Base-by-base conservation (phyloP, 495 filamentous ascomycete genomes). In the Penicillium crystallinum region DNA sequence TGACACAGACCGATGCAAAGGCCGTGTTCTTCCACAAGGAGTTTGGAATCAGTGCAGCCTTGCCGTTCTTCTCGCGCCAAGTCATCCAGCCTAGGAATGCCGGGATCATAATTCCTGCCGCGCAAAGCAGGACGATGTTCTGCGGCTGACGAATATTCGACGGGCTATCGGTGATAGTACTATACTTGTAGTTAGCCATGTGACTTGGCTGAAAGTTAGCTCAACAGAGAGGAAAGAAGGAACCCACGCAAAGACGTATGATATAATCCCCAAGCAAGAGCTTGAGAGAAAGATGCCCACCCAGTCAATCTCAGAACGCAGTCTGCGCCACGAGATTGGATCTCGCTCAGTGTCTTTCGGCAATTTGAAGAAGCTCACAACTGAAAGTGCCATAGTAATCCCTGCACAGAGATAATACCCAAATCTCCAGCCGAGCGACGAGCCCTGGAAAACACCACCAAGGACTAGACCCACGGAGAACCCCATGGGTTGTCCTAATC, bases 31-130 rank as follows among this genome's bases (percentile, higher is more conserved):
- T 69, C 80, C 80, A 83, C 2, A 83, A 47, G 0, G 66, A 67
- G 59, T 81, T 84, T 0, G 80, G 80, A 2, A 84, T 80, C 33
- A 84, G 52, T 11, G 76, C 77, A 10, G 77, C 68, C 22, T 67
- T 66, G 5, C 64, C 61, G 2, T 39, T 54, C 40, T 64, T 61
- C 36, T 75, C 78, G 41, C 71, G 73, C 33, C 62, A 57, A 33
- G 65, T 56, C 63, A 77, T 71, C 79, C 78, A 81, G 1, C 56
- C 47, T 15, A 70, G 52, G 54, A 83, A 84, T 0, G 56, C 61
- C 0, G 75, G 71, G 0, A 79, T 58, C 6, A 77, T 59, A 9
- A 60, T 50, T 4, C 68, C 50, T 15, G 69, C 64, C 19, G 75
- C 23, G 9, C 61, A 57, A 0, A 81, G 61, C 3, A 79, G 51